Base-by-base conservation (phyloP, 257 asterid species). In the Mitragyna speciosa region DNA sequence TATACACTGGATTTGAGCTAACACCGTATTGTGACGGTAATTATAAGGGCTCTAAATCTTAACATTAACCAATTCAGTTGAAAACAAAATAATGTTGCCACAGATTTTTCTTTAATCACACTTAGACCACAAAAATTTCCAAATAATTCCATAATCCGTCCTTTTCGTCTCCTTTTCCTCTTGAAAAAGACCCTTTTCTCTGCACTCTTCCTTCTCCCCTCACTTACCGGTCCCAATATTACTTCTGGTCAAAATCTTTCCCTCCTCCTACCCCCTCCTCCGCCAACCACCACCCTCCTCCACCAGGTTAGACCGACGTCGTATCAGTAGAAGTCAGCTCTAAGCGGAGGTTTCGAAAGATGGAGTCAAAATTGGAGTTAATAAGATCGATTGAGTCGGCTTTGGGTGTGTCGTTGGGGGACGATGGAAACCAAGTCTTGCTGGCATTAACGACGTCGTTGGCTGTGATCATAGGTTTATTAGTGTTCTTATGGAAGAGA, bases 401-500 rank as follows among this genome's bases (percentile, higher is more conserved):
- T 61, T 68, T 89, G 83, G 94, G 96, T 36, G 75, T 91, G 75
- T 84, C 89, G 73, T 70, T 89, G 75, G 86, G 91, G 72, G 91
- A 85, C 16, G 91, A 89, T 33, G 89, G 77, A 20, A 93, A 87
- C 45, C 82, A 80, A 54, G 72, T 77, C 47, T 82, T 80, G 82
- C 69, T 88, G 84, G 78, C 86, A 56, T 80, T 90, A 31, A 88
- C 95, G 76, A 90, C 97, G 77, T 92, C 94, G 82, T 71, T 90
- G 68, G 94, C 95, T 3, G 87, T 89, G 82, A 82, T 92, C 76
- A 67, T 85, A 0, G 97, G 95, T 4, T 78, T 91, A 30, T 63
- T 87, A 10, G 86, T 87, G 26, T 81, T 90, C 26, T 58, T 92
- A 4, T 92, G 88, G 92, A 91, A 89, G 92, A 88, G 92, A 89